Evolutionary conservation across 352 stramenopile genomes (phyloP).

Genomic region (Plasmopara muralis): DNA sequence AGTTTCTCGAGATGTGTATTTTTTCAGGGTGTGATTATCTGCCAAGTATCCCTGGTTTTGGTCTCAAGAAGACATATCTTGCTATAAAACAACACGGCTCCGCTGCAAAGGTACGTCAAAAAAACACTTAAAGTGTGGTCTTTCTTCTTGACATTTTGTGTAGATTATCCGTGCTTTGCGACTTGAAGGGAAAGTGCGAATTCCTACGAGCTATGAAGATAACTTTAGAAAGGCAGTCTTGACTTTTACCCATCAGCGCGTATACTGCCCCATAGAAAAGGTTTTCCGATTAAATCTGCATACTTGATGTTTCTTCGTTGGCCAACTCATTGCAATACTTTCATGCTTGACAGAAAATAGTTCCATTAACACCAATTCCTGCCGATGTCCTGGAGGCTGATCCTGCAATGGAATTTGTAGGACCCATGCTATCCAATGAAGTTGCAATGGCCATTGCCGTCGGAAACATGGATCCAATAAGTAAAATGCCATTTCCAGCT

Average conservation of each 20-base stretch:
- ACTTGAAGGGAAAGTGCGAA: constrained; percentile 54
- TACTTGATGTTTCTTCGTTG: background rate
- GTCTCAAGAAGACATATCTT: constrained; percentile 72
- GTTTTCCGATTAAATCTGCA: constrained; percentile 12
- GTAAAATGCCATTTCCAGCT: constrained; percentile 33
- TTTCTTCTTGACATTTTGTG: constrained; percentile 1
- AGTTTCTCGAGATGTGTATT: constrained; percentile 90
- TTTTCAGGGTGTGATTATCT: constrained; percentile 89
- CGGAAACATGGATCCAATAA: constrained; percentile 73
- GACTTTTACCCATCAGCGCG: constrained; percentile 66
- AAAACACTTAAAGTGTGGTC: background rate
- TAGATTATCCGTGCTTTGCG: constrained; percentile 55
- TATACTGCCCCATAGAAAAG: constrained; percentile 53
- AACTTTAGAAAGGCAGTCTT: constrained; percentile 52
- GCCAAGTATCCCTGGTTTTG: constrained; percentile 69
- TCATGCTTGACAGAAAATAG: constrained; percentile 38
- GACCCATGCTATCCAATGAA: constrained; percentile 39
- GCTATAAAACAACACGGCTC: constrained; percentile 70
- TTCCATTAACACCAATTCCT: constrained; percentile 56
- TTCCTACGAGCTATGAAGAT: constrained; percentile 51
- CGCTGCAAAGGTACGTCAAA: constrained; percentile 40
- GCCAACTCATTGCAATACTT: constrained; percentile 2
- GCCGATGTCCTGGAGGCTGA: constrained; percentile 22
- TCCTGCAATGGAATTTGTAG: constrained; percentile 52
- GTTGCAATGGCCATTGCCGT: constrained; percentile 49